Conservation (phyloP, 1,139 yeast species). For the Zygotorulaspora mrakii region DNA sequence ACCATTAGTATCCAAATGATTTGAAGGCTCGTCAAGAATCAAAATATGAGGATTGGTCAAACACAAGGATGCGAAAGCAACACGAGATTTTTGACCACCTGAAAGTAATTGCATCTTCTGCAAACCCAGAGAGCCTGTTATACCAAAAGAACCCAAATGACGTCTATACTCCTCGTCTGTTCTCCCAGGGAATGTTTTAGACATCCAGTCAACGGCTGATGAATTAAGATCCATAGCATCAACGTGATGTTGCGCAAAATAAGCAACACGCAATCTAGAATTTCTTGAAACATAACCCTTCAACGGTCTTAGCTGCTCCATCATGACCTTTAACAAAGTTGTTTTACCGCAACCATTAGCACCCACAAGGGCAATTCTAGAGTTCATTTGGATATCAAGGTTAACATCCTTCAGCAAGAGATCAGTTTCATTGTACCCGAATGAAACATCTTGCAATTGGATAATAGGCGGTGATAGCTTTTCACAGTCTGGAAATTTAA, state of each 20-base stretch:
- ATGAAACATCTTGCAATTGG: slow-evolving; percentile 80
- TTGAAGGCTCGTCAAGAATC: slow-evolving; percentile 95
- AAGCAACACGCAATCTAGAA: slow-evolving; percentile 86
- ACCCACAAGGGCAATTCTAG: slow-evolving; percentile 95
- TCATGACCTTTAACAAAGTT: slow-evolving; percentile 77
- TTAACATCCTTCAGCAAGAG: slow-evolving; percentile 71
- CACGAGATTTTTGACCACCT: slow-evolving; percentile 98
- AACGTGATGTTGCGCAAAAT: slow-evolving; percentile 99
- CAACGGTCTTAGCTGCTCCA: slow-evolving; percentile 71
- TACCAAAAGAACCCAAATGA: slow-evolving; percentile 94
- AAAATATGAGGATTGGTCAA: slow-evolving; percentile 87
- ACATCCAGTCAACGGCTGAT: slow-evolving; percentile 94
- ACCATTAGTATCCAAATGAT: slow-evolving; percentile 98
- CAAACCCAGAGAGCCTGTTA: slow-evolving; percentile 87
- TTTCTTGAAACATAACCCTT: slow-evolving; percentile 74
- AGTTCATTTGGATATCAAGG: slow-evolving; percentile 85
- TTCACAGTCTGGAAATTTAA: slow-evolving; percentile 95
- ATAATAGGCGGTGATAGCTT: slow-evolving; percentile 88
- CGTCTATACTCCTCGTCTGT: slow-evolving; percentile 96
- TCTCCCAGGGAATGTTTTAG: slow-evolving; percentile 84
- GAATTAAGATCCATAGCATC: slow-evolving; percentile 91
- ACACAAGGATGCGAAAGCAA: slow-evolving; percentile 94
- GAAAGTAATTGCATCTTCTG: slow-evolving; percentile 87
- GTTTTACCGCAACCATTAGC: slow-evolving; percentile 99
- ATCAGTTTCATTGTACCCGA: slow-evolving; percentile 71